Evolutionary conservation across 208 protist genomes (phyloP).

Genomic region (Trypanosoma vivax): DNA sequence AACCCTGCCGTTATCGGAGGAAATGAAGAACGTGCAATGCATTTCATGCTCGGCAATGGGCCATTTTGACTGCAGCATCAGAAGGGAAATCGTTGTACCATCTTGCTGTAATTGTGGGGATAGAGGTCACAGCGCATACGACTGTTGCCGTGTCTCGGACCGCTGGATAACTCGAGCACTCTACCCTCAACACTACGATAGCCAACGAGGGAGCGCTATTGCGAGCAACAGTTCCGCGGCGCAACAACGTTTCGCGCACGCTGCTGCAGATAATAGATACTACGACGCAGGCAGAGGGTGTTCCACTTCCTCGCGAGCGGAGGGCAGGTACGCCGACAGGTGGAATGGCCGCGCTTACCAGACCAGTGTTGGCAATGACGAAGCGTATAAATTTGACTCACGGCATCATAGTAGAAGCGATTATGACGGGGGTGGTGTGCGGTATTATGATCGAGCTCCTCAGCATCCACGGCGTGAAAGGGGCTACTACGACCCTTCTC

Average conservation of each 20-base stretch:
- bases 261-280: not conserved
- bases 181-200: not conserved
- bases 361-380: too few relatives aligned
- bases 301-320: too few relatives aligned
- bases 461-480: too few relatives aligned
- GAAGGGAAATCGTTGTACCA: not conserved
- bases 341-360: too few relatives aligned
- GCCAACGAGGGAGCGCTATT: not conserved
- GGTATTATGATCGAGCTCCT: too few relatives aligned
- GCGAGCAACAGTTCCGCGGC: too few relatives aligned
- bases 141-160: constrained; percentile 49
- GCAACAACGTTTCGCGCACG: too few relatives aligned
- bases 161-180: constrained; percentile 29
- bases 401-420: too few relatives aligned
- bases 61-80: constrained; percentile 57
- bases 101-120: constrained; percentile 63
- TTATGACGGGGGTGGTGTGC: too few relatives aligned
- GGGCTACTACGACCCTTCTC: too few relatives aligned
- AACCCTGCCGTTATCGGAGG: constrained; percentile 13
- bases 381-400: too few relatives aligned
- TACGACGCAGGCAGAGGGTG: not conserved
- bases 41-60: constrained; percentile 46
- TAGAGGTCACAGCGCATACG: constrained; percentile 55
- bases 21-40: constrained; percentile 52
- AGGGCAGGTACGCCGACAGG: too few relatives aligned